Conservation (phyloP, 257 asterid genomes). For the Asclepias syriaca region DNA sequence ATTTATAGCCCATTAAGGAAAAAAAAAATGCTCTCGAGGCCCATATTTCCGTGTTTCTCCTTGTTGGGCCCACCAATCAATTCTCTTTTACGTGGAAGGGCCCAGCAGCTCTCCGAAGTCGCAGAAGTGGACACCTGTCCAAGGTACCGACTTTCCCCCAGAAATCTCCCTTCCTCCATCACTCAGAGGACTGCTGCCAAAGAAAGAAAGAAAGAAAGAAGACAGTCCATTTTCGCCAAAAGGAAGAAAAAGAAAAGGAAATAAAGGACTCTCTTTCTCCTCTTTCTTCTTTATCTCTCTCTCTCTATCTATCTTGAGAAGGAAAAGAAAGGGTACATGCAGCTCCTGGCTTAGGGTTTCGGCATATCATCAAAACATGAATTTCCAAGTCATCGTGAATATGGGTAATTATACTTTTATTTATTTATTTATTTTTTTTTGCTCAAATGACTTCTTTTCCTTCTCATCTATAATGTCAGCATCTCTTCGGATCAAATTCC, state of each 20-base stretch:
- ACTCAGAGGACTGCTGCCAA: background rate
- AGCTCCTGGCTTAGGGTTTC: slow-evolving; percentile 18
- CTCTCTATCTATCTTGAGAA: slow-evolving; percentile 10
- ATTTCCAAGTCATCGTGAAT: background rate
- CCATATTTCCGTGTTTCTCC: too few species aligned
- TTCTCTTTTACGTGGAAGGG: slow-evolving; percentile 6
- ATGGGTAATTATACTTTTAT: background rate
- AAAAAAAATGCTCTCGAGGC: too few species aligned
- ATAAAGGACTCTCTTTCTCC: background rate
- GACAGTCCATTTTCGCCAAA: too few species aligned
- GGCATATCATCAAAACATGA: background rate
- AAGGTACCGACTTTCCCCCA: slow-evolving; percentile 23
- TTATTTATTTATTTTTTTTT: background rate
- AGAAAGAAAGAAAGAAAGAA: too few species aligned
- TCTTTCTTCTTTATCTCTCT: background rate
- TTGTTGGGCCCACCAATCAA: too few species aligned
- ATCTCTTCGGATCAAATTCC: background rate
- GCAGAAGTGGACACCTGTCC: slow-evolving; percentile 26
- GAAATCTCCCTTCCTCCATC: background rate
- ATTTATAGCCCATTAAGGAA: too few species aligned
- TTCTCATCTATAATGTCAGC: background rate
- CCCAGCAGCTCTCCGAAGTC: background rate
- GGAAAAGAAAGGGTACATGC: background rate
- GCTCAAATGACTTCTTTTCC: too few species aligned
- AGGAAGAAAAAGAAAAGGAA: too few species aligned